A percentile compares a stretch with the other conserved stretches of the same genome.
Evolutionary conservation across 2,329 filamentous ascomycete species (phyloP).

Genomic region (Clonostachys rosea): DNA sequence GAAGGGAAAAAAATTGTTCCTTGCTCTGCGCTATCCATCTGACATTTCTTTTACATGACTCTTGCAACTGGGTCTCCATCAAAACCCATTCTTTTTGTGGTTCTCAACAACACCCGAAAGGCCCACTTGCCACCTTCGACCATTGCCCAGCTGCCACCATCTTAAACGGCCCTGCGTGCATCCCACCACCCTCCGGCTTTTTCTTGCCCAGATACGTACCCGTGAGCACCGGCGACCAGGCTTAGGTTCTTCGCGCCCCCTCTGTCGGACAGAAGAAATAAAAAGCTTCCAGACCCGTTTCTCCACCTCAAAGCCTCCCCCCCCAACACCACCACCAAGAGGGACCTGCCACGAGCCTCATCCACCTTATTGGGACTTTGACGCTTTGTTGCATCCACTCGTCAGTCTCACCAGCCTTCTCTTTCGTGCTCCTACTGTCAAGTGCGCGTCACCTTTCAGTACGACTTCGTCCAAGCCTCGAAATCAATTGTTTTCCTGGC

Average conservation of each 20-base stretch:
- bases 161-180: not conserved
- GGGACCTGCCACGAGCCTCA: conserved; percentile 32
- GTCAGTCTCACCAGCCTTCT: not conserved
- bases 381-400: conserved; percentile 14
- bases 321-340: conserved; percentile 36
- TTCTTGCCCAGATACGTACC: not conserved
- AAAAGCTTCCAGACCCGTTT: conserved; percentile 37
- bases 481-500: not conserved
- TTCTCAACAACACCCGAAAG: conserved; percentile 1
- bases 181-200: not conserved
- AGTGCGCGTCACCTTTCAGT: not conserved
- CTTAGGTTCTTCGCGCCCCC: not conserved
- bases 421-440: not conserved
- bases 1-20: too few species aligned
- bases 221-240: too few species aligned
- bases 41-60: too few species aligned
- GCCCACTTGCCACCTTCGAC: conserved; percentile 6
- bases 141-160: not conserved
- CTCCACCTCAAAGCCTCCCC: conserved; percentile 41
- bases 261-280: conserved; percentile 21
- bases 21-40: too few species aligned
- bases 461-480: not conserved
- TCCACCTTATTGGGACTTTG: conserved; percentile 26
- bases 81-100: conserved; percentile 4
- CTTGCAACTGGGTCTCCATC: conserved; percentile 1